Base-by-base conservation (phyloP, 1,284 basidiomycete species). In the Rhizoctonia solani region DNA sequence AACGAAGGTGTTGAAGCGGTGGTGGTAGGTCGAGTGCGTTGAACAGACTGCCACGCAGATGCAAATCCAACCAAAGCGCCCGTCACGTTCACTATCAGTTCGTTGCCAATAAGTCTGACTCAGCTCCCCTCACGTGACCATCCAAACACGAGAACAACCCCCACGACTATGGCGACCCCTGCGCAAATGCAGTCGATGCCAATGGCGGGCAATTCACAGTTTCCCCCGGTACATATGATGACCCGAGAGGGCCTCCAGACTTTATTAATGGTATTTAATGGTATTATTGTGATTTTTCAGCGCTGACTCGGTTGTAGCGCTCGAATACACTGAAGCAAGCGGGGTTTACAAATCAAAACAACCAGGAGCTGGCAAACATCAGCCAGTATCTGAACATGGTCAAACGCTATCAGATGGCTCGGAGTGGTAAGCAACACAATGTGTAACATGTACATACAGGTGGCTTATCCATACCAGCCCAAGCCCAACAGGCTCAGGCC, bases 241-340 rank as follows among this genome's bases (percentile, higher is more conserved):
- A 63, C 59, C 23, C 47, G 59, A 2, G 59, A 63, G 49, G 59
- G 59, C 8, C 49, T 63, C 1, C 59, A 63, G 37, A 39, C 29
- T 14, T 25, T 63, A 1, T 25, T 53, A 4, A 41, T 29, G 32
- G 59, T 53, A 42, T 25, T n/a, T 53, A 47, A 19, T 41, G 34
- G 34, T 49, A 54, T 49, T 49, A 6, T 21, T 5, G 9, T 34
- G 34, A 52, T 66, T 70, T 42, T 46, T 37, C 25, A n/a, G 25
- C 27, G 13, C 23, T 19, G 19, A 34, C 54, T 30, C 25, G 5
- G 47, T 4, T 44, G 13, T 72, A 75, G 74, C 73, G 79, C 44
- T 76, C 78, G 72, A 74, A 76, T 53, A 72, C 75, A 54, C 77
- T 80, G 67, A 75, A 76, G 53, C 71, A 71, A 11, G 71, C 72